A percentile compares a stretch with the other conserved stretches of the same genome.
phyloP scores from a whole-genome alignment of 2,329 filamentous ascomycete genomes.

The Neurospora sp. region DNA sequence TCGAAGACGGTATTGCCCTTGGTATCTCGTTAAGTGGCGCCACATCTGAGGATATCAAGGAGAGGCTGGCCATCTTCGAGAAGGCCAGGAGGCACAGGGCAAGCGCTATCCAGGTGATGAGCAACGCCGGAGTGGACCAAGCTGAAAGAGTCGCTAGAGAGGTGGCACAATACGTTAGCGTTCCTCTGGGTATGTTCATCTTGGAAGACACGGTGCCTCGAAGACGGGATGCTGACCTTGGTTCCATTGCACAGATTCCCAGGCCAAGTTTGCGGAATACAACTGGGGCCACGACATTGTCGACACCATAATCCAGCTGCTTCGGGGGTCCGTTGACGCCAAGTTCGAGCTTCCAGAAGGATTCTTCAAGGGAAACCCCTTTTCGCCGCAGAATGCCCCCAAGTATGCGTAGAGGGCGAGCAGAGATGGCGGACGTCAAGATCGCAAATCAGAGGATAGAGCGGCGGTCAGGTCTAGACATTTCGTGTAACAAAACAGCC shows the following conservation, averaged over 20 bases:
- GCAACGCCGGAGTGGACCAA: constrained; percentile 24
- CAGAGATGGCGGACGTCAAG: not conserved
- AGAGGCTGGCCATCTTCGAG: constrained; percentile 22
- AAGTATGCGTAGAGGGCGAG: not conserved
- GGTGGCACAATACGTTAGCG: constrained; percentile 17
- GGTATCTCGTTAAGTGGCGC: constrained; percentile 21
- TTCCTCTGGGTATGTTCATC: constrained; percentile 4
- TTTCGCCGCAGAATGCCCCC: constrained; percentile 1
- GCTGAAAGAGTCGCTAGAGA: constrained; percentile 19
- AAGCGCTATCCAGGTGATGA: constrained; percentile 24
- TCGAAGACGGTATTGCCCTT: constrained; percentile 24
- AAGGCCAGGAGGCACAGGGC: constrained; percentile 21
- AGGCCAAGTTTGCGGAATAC: constrained; percentile 6
- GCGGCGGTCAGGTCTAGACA: not conserved
- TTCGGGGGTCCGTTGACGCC: constrained; percentile 3
- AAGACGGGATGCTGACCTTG: not conserved
- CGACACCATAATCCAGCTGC: not conserved
- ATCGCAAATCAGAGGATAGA: not conserved
- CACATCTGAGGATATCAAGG: constrained; percentile 9
- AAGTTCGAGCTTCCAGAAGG: constrained; percentile 6
- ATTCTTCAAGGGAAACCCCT: constrained; percentile 3
- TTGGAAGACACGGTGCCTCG: not conserved
- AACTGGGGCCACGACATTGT: constrained; percentile 10
- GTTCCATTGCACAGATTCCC: not conserved
- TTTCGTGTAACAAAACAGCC: not conserved